Evolutionary conservation across 257 asterid species (phyloP).

Genomic region (Jaltomata sinuosa): DNA sequence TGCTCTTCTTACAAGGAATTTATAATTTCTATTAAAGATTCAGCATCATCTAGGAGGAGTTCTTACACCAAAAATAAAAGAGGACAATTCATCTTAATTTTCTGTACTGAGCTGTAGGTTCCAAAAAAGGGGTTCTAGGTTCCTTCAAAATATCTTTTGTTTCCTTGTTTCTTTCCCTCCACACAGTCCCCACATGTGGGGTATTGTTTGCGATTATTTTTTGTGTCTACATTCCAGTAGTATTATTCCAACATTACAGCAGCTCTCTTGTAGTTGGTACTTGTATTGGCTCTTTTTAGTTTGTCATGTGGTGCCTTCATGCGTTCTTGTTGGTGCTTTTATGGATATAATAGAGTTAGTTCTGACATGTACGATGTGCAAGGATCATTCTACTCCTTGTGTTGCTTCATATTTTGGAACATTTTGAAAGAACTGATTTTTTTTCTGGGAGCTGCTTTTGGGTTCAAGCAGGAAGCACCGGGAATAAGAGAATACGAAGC

Average conservation of each 20-base stretch:
- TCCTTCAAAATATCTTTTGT: neutral
- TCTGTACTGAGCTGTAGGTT: neutral
- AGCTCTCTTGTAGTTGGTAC: neutral
- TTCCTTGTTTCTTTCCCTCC: neutral
- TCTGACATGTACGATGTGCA: neutral
- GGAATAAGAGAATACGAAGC: neutral
- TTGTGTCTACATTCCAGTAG: neutral
- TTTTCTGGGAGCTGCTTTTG: neutral
- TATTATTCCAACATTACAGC: neutral
- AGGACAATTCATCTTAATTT: neutral
- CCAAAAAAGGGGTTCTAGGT: neutral
- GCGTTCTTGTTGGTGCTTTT: neutral
- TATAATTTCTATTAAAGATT: neutral
- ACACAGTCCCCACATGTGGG: neutral
- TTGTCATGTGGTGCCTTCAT: neutral
- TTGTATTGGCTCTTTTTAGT: neutral
- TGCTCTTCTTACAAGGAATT: neutral
- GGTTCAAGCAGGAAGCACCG: neutral
- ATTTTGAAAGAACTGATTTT: neutral
- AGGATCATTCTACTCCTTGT: neutral
- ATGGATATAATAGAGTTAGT: neutral
- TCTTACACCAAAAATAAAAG: neutral
- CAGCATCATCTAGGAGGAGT: neutral
- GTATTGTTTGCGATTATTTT: neutral
- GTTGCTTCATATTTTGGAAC: neutral